Evolutionary conservation across 140 eudicot genomes (phyloP), one percentile per base, ranked within the genome.

Genomic region (Oenanthe javanica): DNA sequence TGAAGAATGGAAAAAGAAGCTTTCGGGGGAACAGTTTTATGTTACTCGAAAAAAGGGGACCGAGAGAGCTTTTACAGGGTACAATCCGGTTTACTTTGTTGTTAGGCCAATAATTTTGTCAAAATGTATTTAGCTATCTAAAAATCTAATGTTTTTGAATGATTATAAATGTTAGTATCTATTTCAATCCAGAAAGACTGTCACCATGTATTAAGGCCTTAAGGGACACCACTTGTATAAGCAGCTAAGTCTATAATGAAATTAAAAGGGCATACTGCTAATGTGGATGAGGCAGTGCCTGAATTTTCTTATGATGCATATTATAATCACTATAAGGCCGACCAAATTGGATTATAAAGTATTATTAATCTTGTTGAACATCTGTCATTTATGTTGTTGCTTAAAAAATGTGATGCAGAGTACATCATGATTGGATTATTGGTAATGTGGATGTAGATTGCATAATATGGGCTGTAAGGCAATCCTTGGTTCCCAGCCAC

Each of bases 1-100:
- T 49, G 88, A 83, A 76, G 99, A 95, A 79, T 90, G 96, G 97
- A 92, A 81, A 84, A 90, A 86, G 85, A 86, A 84, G 82, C 89
- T 95, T 4, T 87, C 86, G 0, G 87, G 87, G 67, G 89, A 95
- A 43, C 97, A 95, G 78, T 95, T 81, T 72, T 95, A 92, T 25
- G 79, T 95, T 31, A 84, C 97, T 71, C 87, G 97, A 38, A 88
- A 92, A 75, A 95, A 95, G 91, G 99, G 99, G 21, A 95, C 97
- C 0, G 97, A 95, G 83, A 86, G 99, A 82, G 91, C 99, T 71
- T 95, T 95, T 80, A 85, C 95, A 42, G 99, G 99, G 99, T 95
- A 87, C 36, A 80, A 15, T 79, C 16, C 25, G 23, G 59, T 77
- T 77, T 19, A 36, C 43, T 15, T 15, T 59, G 48, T 25, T 61